Evolutionary conservation across 2,329 filamentous ascomycete genomes (phyloP), one percentile per base, ranked within the genome.

Genomic region (Sarocladium strictum): DNA sequence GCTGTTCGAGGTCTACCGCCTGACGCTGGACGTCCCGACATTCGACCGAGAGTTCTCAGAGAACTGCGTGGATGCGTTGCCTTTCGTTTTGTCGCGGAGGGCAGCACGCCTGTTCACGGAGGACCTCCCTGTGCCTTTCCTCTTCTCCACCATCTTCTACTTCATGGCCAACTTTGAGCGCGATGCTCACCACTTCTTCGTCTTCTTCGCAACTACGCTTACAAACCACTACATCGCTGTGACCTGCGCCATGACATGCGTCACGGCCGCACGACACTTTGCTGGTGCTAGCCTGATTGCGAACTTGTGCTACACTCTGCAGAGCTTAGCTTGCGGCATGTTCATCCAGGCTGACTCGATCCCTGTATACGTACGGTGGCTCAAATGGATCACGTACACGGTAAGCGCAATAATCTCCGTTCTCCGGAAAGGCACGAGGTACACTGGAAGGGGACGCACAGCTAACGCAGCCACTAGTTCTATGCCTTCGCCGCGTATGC

Each of bases 31-130:
- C 58, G 89, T 92, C 14, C 81, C 82, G 24, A 76, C 87, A 0
- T 93, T 90, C 62, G 88, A 93, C 62, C 83, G 88, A 54, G 88
- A 92, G 63, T 78, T 83, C 29, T 83, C 82, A 29, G 88, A 92
- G 65, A 84, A 85, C 3, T 87, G 89, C 19, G 85, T 89, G 17
- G 80, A 81, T 29, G 81, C 88, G 2, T 68, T 87, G 0, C 83
- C 85, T 0, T 92, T 87, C 58, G 74, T 92, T 1, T 64, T 90
- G 1, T 90, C 87, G 17, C 76, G 88, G 40, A 77, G 89, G 24
- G 67, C 90, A 4, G 86, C 88, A 1, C 78, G 86, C 5, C 69
- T 90, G 21, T 75, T 85, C 1, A 82, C 86, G 0, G 87, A 92
- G 64, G 87, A 91, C 62, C 63, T 91, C 0, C 85, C 86, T 0